Conservation (phyloP, 139 green algal genomes). For the Coelastrella sp. region DNA sequence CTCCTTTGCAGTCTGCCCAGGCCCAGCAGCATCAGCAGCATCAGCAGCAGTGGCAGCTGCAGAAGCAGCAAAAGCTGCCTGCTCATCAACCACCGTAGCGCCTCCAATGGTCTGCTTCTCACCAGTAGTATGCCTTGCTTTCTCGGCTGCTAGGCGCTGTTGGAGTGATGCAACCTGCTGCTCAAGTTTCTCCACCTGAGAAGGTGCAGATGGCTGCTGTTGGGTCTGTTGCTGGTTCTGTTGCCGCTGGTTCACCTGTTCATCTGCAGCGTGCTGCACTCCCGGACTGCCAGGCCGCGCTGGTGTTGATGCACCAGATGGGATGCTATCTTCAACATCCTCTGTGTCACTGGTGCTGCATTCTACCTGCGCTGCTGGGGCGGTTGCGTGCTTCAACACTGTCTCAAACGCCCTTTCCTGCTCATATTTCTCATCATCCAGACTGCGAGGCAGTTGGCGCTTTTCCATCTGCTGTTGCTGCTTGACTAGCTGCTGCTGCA, state of each 20-base stretch:
- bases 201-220: not conserved
- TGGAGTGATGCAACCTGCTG: not conserved
- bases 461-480: not conserved
- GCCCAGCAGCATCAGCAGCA: not conserved
- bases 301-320: not conserved
- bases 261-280: too few relatives aligned
- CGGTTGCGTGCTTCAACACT: not conserved
- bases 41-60: not conserved
- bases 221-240: not conserved
- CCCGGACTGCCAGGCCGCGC: not conserved
- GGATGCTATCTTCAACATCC: not conserved
- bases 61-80: not conserved
- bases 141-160: not conserved
- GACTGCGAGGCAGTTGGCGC: not conserved
- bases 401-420: constrained; percentile 6
- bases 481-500: constrained; percentile 19
- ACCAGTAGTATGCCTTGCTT: not conserved
- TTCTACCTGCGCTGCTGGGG: not conserved
- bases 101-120: not conserved
- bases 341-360: not conserved
- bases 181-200: not conserved
- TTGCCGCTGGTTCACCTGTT: not conserved
- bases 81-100: not conserved
- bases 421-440: constrained; percentile 21
- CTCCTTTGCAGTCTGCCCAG: not conserved